These are phyloP conservation scores for Chytriomyces sp. DNA, from an alignment of 192 early-diverging fungal species.

Conservation along the genomic window DNA sequence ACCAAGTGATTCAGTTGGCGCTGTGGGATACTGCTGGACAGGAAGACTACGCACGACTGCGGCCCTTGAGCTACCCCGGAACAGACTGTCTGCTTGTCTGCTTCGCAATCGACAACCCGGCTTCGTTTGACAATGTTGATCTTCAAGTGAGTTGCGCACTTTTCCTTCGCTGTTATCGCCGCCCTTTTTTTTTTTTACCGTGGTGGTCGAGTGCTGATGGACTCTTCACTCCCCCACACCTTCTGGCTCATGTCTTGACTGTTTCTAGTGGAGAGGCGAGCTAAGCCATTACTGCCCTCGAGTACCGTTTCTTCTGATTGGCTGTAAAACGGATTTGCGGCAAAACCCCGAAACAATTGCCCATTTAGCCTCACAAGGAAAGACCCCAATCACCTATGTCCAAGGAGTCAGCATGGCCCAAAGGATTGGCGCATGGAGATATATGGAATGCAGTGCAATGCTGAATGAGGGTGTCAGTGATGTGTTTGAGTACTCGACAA, in stretches of 20 bases:
- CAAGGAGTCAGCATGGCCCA: constrained; percentile 34
- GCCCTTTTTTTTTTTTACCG: too few relatives aligned
- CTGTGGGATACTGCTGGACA: constrained; percentile 98
- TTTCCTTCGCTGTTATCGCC: not conserved
- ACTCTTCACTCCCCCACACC: not conserved
- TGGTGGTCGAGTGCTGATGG: not conserved
- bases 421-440: constrained; percentile 38
- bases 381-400: constrained; percentile 17
- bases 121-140: constrained; percentile 30
- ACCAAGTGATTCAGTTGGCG: constrained; percentile 62
- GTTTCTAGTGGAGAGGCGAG: constrained; percentile 43
- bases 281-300: constrained; percentile 38
- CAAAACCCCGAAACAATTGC: constrained; percentile 29
- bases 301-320: constrained; percentile 46
- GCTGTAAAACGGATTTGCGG: constrained; percentile 47
- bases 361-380: constrained; percentile 2
- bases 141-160: constrained; percentile 10
- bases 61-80: constrained; percentile 89
- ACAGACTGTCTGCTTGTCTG: constrained; percentile 77
- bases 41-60: constrained; percentile 95
- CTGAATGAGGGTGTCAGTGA: constrained; percentile 78
- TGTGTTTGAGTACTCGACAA: constrained; percentile 81
- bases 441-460: constrained; percentile 58
- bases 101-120: constrained; percentile 66
- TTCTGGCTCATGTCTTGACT: too few relatives aligned